A percentile compares a stretch with the other conserved stretches of the same genome.
phyloP scores from a whole-genome alignment of 2,329 filamentous ascomycete species.

The Graphilbum ipis-grandicollis region DNA sequence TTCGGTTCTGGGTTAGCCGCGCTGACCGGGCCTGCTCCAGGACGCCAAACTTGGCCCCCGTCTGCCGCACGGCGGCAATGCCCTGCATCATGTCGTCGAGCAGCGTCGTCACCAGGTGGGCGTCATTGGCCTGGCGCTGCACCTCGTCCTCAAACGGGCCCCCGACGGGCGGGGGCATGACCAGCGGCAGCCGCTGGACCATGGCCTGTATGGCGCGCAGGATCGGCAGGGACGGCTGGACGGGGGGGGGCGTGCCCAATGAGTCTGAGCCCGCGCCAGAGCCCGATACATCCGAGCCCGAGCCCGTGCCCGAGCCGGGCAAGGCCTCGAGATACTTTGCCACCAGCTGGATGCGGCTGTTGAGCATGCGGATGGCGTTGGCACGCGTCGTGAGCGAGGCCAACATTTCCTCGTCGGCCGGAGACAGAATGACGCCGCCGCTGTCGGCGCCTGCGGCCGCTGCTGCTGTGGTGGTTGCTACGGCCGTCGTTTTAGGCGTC shows the following conservation, averaged over 20 bases:
- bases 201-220: constrained; percentile 81
- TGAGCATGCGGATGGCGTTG: constrained; percentile 88
- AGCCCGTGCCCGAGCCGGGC: constrained; percentile 27
- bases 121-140: constrained; percentile 66
- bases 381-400: constrained; percentile 64
- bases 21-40: constrained; percentile 26
- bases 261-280: too few relatives aligned
- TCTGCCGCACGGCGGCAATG: constrained; percentile 50
- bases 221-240: constrained; percentile 43
- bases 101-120: constrained; percentile 52
- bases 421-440: constrained; percentile 29
- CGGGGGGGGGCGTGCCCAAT: constrained; percentile 27
- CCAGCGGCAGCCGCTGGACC: constrained; percentile 63
- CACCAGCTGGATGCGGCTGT: constrained; percentile 56
- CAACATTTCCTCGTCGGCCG: constrained; percentile 44
- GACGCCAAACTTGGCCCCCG: constrained; percentile 56
- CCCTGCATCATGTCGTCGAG: constrained; percentile 61
- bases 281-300: too few relatives aligned
- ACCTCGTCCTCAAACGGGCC: constrained; percentile 53
- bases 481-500: constrained; percentile 8
- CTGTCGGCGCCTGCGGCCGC: constrained; percentile 15
- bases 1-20: not conserved
- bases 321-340: constrained; percentile 60
- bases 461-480: not conserved
- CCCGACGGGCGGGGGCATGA: constrained; percentile 49